Evolutionary conservation across 2,329 filamentous ascomycete genomes (phyloP).

Genomic region (Helminthosporium solani): DNA sequence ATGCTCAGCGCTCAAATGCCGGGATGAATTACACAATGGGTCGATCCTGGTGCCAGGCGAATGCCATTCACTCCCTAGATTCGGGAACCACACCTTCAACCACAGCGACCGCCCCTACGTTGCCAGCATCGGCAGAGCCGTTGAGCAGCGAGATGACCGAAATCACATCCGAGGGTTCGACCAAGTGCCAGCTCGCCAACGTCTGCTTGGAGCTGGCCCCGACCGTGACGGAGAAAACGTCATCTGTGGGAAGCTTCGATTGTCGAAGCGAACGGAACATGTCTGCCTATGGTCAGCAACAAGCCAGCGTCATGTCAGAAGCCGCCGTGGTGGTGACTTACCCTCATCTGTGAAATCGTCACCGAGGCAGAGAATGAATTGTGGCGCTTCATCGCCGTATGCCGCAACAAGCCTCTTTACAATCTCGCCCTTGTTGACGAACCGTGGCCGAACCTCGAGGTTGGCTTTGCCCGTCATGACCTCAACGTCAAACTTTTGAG

Average conservation of each 20-base stretch:
- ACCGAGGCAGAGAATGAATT: conserved; percentile 87
- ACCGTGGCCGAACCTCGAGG: conserved; percentile 91
- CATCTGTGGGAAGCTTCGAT: conserved; percentile 58
- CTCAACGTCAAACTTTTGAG: conserved; percentile 82
- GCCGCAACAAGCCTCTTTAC: conserved; percentile 76
- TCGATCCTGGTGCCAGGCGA: not conserved
- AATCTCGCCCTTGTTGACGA: conserved; percentile 98
- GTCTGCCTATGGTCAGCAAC: conserved; percentile 47
- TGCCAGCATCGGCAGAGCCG: conserved; percentile 47
- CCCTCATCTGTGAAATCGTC: conserved; percentile 98
- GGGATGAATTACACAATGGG: too few relatives aligned
- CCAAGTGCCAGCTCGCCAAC: conserved; percentile 82
- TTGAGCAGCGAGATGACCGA: conserved; percentile 60
- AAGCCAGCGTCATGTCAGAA: not conserved
- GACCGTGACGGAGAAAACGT: conserved; percentile 88
- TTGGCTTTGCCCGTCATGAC: conserved; percentile 98
- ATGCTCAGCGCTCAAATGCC: conserved; percentile 14
- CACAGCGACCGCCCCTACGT: conserved; percentile 43
- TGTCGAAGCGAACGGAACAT: conserved; percentile 78
- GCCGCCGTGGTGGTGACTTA: conserved; percentile 43
- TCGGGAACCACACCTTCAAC: conserved; percentile 44
- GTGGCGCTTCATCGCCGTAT: conserved; percentile 65
- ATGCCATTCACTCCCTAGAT: conserved; percentile 20
- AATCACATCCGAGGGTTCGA: conserved; percentile 87
- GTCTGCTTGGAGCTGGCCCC: conserved; percentile 92